A percentile compares a stretch with the other conserved stretches of the same genome.
phyloP scores from a whole-genome alignment of 805 yeast species.

The Candida khao-thaluensis region DNA sequence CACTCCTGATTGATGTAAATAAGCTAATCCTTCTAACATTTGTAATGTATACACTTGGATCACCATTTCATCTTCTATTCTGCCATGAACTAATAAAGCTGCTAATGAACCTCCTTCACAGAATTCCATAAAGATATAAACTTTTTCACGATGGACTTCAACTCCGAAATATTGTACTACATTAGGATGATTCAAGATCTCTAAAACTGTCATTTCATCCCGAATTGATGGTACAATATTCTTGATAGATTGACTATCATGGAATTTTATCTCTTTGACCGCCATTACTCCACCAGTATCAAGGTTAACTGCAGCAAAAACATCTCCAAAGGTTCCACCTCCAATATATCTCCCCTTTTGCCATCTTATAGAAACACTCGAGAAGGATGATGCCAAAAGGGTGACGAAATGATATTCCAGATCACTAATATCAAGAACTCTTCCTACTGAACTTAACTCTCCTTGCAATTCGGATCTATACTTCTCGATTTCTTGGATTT shows the following conservation, averaged over 20 bases:
- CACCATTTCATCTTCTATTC: constrained; percentile 93
- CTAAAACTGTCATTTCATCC: constrained; percentile 95
- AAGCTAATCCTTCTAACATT: constrained; percentile 92
- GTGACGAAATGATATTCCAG: constrained; percentile 85
- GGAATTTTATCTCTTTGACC: constrained; percentile 90
- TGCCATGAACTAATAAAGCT: constrained; percentile 79
- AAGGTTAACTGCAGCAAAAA: constrained; percentile 85
- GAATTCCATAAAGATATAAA: constrained; percentile 94
- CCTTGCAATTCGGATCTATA: constrained; percentile 46
- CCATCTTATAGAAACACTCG: constrained; percentile 93
- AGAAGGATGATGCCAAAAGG: constrained; percentile 82
- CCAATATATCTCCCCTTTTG: constrained; percentile 93
- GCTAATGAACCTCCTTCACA: constrained; percentile 96
- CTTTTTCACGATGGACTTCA: constrained; percentile 94
- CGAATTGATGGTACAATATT: constrained; percentile 84
- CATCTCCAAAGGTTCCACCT: constrained; percentile 94
- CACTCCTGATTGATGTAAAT: constrained; percentile 89
- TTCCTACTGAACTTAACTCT: constrained; percentile 60
- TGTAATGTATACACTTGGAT: constrained; percentile 88
- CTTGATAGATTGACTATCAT: constrained; percentile 80
- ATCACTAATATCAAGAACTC: constrained; percentile 84
- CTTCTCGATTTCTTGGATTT: constrained; percentile 62
- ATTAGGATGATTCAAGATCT: constrained; percentile 93
- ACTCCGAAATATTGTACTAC: constrained; percentile 96
- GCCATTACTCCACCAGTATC: constrained; percentile 97